Evolutionary conservation across 306 rosid species (phyloP).

Genomic region (Sicyos edulis): DNA sequence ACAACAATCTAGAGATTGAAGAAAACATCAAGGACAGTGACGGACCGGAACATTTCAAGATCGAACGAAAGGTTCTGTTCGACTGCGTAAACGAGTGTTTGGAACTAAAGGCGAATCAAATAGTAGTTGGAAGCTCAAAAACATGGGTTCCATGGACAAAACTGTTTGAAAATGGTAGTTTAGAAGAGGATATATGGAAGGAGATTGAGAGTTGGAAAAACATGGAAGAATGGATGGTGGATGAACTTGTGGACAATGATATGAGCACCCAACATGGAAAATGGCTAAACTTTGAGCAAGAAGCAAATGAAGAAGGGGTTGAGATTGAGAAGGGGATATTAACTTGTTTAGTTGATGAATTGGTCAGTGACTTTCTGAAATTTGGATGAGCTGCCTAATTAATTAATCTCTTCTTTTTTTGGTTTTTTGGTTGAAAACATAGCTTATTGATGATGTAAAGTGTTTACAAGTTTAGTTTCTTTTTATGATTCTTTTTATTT

Average conservation of each 20-base stretch:
- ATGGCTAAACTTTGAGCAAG: constrained; percentile 65
- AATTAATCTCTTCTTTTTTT: no score
- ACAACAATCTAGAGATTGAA: constrained; percentile 45
- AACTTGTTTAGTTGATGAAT: constrained; percentile 47
- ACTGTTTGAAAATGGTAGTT: constrained; percentile 34
- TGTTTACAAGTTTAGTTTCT: constrained; percentile 6
- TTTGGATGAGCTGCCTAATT: constrained; percentile 4
- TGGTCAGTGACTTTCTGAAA: constrained; percentile 52
- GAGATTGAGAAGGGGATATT: constrained; percentile 51
- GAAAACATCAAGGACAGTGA: constrained; percentile 26
- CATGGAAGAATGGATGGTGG: constrained; percentile 59
- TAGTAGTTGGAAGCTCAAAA: constrained; percentile 45
- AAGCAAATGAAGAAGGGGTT: constrained; percentile 56
- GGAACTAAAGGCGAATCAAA: constrained; percentile 36
- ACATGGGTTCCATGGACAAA: constrained; percentile 40
- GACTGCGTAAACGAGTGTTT: constrained; percentile 54
- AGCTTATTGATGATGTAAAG: constrained; percentile 19
- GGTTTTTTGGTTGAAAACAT: no score
- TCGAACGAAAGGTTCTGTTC: constrained; percentile 27
- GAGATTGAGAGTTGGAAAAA: constrained; percentile 51
- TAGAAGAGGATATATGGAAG: constrained; percentile 53
- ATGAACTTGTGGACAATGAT: constrained; percentile 66
- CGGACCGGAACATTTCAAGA: constrained; percentile 36
- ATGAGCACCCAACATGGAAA: constrained; percentile 68
- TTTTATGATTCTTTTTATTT: constrained; percentile 5